A percentile compares a stretch with the other conserved stretches of the same genome.
Conservation (phyloP, 139 green algal genomes). For the Coelastrella sp. region DNA sequence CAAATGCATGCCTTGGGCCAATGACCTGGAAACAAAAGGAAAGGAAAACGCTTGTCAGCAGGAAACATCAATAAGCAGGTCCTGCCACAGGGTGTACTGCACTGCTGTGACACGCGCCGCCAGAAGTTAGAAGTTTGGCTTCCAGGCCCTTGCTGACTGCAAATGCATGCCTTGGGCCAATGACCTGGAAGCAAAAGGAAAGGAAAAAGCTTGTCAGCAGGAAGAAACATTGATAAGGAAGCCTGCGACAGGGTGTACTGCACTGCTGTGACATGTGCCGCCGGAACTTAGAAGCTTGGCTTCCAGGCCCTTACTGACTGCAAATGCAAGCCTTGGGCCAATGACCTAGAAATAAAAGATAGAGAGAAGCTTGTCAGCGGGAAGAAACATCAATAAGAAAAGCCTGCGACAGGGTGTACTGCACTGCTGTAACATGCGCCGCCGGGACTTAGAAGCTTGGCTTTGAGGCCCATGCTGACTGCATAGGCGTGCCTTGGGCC, state of each 20-base stretch:
- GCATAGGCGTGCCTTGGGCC: slow-evolving; percentile 56
- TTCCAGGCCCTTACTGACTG: slow-evolving; percentile 25
- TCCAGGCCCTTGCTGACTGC: slow-evolving; percentile 30
- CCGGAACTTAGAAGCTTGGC: not conserved
- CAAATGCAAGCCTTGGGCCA: slow-evolving; percentile 54
- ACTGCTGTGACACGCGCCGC: slow-evolving; percentile 14
- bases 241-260: not conserved
- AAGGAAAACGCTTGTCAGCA: not conserved
- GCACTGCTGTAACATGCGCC: slow-evolving; percentile 15
- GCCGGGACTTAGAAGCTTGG: not conserved
- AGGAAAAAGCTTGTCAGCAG: not conserved
- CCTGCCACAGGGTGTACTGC: not conserved
- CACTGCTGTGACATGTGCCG: slow-evolving; percentile 11
- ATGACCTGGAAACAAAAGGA: slow-evolving; percentile 27
- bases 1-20: slow-evolving; percentile 55
- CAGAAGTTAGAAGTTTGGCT: not conserved
- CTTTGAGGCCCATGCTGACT: slow-evolving; percentile 24
- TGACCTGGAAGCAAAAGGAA: slow-evolving; percentile 13
- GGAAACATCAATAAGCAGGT: too few species aligned
- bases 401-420: not conserved
- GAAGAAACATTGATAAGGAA: too few species aligned
- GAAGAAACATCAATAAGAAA: too few species aligned
- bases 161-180: slow-evolving; percentile 56
- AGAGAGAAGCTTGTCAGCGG: not conserved
- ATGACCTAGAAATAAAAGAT: slow-evolving; percentile 25